Conservation (phyloP, 2,329 filamentous ascomycete species). For the Microdochium nivale region DNA sequence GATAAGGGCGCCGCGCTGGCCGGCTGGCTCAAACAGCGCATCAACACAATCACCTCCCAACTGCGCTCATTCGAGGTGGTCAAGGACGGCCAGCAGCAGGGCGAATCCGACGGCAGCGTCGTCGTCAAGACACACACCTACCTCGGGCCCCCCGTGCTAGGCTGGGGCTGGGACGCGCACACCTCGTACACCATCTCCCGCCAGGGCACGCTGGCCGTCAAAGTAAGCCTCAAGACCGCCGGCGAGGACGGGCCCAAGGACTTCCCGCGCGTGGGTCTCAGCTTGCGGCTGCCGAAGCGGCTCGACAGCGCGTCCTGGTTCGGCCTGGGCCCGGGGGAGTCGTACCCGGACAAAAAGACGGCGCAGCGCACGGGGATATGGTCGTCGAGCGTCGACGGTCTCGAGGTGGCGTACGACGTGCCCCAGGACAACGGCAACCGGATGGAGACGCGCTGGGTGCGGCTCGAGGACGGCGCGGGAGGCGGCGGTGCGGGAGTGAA, state of each 20-base stretch:
- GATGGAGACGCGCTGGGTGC: constrained; percentile 50
- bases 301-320: constrained; percentile 48
- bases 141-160: constrained; percentile 50
- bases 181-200: constrained; percentile 43
- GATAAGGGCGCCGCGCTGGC: constrained; percentile 39
- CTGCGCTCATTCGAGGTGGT: constrained; percentile 31
- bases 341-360: constrained; percentile 53
- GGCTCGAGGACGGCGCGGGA: constrained; percentile 15
- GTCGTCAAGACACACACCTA: constrained; percentile 35
- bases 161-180: constrained; percentile 44
- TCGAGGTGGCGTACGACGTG: constrained; percentile 54
- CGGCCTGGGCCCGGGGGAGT: constrained; percentile 55
- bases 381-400: constrained; percentile 29
- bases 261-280: constrained; percentile 54
- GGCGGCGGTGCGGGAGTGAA: constrained; percentile 16
- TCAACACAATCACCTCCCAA: constrained; percentile 36
- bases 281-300: constrained; percentile 37
- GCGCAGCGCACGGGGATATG: constrained; percentile 46
- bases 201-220: constrained; percentile 34
- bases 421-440: constrained; percentile 62
- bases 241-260: constrained; percentile 40
- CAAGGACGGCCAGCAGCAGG: constrained; percentile 8
- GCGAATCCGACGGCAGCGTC: constrained; percentile 18
- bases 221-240: constrained; percentile 32
- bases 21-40: constrained; percentile 48